Conservation (phyloP, 129 eudicot species). For the Kitagawia praeruptora region DNA sequence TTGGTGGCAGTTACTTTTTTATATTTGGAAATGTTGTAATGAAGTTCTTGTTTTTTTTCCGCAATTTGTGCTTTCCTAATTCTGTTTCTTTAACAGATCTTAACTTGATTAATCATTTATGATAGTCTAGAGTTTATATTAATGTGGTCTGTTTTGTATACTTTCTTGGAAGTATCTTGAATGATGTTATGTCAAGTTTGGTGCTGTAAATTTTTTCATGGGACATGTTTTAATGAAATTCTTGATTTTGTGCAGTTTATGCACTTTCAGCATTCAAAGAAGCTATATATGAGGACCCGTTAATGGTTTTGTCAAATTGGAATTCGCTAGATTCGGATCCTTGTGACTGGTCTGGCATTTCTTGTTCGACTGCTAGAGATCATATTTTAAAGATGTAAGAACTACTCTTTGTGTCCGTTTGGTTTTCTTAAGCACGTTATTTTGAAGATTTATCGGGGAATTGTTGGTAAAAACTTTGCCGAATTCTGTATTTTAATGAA, state of each 20-base stretch:
- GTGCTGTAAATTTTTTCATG: background rate
- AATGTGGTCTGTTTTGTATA: conserved; percentile 12
- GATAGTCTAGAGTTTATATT: background rate
- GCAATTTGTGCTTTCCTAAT: conserved; percentile 29
- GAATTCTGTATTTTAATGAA: conserved; percentile 1
- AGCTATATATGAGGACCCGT: conserved; percentile 86
- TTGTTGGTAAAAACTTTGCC: background rate
- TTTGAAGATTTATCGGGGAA: background rate
- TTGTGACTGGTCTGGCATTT: conserved; percentile 81
- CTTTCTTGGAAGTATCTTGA: conserved; percentile 16
- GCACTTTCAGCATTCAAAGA: conserved; percentile 72
- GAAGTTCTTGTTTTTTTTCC: background rate
- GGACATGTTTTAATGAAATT: conserved; percentile 6
- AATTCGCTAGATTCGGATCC: conserved; percentile 71
- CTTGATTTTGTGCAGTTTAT: conserved; percentile 40
- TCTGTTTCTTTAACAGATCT: conserved; percentile 25
- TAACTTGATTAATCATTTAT: conserved; percentile 12
- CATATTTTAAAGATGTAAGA: conserved; percentile 75
- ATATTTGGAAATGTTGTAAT: background rate
- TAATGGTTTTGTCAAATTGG: conserved; percentile 73
- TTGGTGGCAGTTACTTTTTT: background rate
- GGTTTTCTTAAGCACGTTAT: background rate
- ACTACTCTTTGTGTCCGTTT: background rate
- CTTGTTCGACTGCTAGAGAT: conserved; percentile 49
- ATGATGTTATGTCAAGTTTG: background rate